A percentile compares a stretch with the other conserved stretches of the same genome.
These are phyloP conservation scores for Litsea cubeba DNA, from an alignment of 164 flowering plant genomes.

Conservation along the genomic window DNA sequence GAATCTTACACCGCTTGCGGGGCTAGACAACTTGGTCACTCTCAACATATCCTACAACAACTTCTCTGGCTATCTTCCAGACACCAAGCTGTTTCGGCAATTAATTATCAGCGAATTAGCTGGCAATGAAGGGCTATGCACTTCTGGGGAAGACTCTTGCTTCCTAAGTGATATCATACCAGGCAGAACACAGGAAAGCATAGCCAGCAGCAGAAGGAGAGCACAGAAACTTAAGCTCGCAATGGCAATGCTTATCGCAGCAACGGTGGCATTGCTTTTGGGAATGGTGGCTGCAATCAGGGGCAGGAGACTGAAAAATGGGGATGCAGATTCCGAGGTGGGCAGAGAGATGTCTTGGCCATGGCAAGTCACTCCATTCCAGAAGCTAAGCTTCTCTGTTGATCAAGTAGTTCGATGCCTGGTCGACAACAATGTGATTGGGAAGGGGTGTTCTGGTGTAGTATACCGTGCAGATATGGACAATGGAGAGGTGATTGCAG, in stretches of 20 bases:
- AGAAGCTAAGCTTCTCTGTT: slow-evolving; percentile 62
- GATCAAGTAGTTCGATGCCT: slow-evolving; percentile 55
- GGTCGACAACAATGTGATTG: slow-evolving; percentile 64
- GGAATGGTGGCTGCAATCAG: slow-evolving; percentile 56
- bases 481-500: slow-evolving; percentile 70
- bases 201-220: slow-evolving; percentile 8
- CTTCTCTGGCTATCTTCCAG: slow-evolving; percentile 69
- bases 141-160: slow-evolving; percentile 40
- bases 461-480: slow-evolving; percentile 71
- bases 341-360: slow-evolving; percentile 50
- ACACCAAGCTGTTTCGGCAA: slow-evolving; percentile 66
- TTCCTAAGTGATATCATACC: slow-evolving; percentile 24
- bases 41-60: slow-evolving; percentile 70
- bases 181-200: background rate
- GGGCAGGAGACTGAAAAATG: slow-evolving; percentile 26
- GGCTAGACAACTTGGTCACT: slow-evolving; percentile 59
- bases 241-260: slow-evolving; percentile 45
- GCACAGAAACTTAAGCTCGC: slow-evolving; percentile 46
- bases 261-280: slow-evolving; percentile 51
- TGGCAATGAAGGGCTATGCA: slow-evolving; percentile 61
- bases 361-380: slow-evolving; percentile 86
- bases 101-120: slow-evolving; percentile 45
- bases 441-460: slow-evolving; percentile 77
- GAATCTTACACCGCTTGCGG: slow-evolving; percentile 43
- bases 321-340: slow-evolving; percentile 50